Conservation (phyloP, 495 filamentous ascomycete species). For the Xylaria grammica region DNA sequence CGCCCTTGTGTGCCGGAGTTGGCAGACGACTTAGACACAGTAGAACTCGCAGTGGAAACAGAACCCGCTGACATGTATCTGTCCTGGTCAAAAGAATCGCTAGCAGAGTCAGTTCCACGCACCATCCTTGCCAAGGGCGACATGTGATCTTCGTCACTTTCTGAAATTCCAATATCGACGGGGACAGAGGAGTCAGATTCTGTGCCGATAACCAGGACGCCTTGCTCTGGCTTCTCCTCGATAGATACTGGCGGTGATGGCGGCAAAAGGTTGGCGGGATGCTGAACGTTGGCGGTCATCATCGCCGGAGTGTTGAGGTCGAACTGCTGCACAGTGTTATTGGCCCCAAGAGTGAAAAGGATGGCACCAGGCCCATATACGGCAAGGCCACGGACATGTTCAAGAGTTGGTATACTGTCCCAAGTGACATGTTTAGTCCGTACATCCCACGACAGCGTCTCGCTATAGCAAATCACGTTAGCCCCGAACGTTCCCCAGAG, state of each 20-base stretch:
- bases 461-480: conserved; percentile 57
- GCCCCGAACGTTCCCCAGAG: conserved; percentile 43
- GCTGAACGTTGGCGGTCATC: conserved; percentile 83
- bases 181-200: conserved; percentile 57
- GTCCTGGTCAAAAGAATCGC: conserved; percentile 57
- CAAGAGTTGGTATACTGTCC: conserved; percentile 83
- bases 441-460: conserved; percentile 95
- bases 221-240: conserved; percentile 62
- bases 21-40: conserved; percentile 59
- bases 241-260: conserved; percentile 79
- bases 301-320: conserved; percentile 79
- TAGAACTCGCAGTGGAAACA: conserved; percentile 68
- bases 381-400: conserved; percentile 78
- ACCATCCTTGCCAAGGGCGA: conserved; percentile 71
- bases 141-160: conserved; percentile 69
- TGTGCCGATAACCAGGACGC: conserved; percentile 44
- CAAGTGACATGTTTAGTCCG: conserved; percentile 92
- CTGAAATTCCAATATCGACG: conserved; percentile 61
- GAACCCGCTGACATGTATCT: conserved; percentile 66
- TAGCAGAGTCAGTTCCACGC: conserved; percentile 61
- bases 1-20: conserved; percentile 48
- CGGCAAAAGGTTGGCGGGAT: conserved; percentile 73
- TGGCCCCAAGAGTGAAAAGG: conserved; percentile 89
- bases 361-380: conserved; percentile 88
- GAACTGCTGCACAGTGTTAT: conserved; percentile 91